Conservation (phyloP, 2,329 filamentous ascomycete species). For the Trichoderma koningii region DNA sequence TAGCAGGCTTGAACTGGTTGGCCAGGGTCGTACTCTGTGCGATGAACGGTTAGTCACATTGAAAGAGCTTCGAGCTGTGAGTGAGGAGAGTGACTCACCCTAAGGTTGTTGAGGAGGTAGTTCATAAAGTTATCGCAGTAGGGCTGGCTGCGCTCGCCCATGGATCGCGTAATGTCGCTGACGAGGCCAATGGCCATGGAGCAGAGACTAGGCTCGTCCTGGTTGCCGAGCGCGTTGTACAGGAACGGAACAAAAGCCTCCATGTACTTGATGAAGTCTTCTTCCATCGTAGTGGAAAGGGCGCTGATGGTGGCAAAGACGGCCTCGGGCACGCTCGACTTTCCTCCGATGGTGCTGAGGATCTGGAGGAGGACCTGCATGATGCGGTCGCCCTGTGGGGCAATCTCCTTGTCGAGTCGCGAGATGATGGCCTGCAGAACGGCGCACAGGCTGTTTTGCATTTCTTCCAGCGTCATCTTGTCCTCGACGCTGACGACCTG, state of each 20-base stretch:
- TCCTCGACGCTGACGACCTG: constrained; percentile 98
- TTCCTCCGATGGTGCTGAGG: constrained; percentile 72
- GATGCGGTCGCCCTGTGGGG: constrained; percentile 86
- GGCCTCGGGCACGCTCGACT: constrained; percentile 92
- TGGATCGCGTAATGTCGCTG: constrained; percentile 90
- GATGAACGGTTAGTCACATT: neutral
- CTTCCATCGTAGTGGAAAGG: constrained; percentile 88
- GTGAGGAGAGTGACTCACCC: constrained; percentile 53
- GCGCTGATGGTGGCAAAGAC: constrained; percentile 90
- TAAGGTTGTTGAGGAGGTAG: constrained; percentile 87
- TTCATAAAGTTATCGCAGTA: constrained; percentile 99
- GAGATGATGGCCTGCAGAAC: constrained; percentile 90
- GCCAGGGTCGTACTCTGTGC: constrained; percentile 74
- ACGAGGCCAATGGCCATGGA: constrained; percentile 97
- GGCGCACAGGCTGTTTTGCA: constrained; percentile 92
- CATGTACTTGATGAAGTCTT: constrained; percentile 97
- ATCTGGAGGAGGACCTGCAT: constrained; percentile 88
- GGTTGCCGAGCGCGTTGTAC: constrained; percentile 91
- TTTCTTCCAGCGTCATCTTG: constrained; percentile 92
- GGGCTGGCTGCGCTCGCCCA: constrained; percentile 87
- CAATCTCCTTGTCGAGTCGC: constrained; percentile 87
- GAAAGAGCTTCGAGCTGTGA: neutral
- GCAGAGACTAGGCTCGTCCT: constrained; percentile 91
- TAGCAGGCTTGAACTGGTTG: constrained; percentile 97
- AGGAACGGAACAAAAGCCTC: constrained; percentile 89